Base-by-base conservation (phyloP, 139 green algal species). In the Chlorella vulgaris region DNA sequence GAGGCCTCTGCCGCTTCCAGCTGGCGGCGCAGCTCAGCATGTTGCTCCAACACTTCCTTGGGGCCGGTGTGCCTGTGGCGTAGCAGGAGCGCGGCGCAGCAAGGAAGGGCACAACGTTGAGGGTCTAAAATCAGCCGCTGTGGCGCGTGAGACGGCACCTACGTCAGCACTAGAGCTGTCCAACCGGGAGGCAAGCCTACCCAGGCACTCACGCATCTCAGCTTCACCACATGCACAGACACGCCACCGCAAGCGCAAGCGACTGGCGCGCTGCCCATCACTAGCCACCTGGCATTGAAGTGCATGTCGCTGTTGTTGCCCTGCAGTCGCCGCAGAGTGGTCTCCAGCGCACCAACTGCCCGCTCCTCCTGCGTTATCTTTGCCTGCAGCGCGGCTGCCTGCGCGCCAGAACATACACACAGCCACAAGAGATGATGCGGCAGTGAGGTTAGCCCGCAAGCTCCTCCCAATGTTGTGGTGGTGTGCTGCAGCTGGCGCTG, bases 241-340 rank as follows among this genome's bases (percentile, higher is more conserved):
- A n/a, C n/a, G n/a, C n/a, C n/a, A n/a, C n/a, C n/a, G n/a, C n/a
- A n/a, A n/a, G n/a, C n/a, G n/a, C n/a, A n/a, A n/a, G n/a, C n/a
- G n/a, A 18, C 26, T 10, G 7, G 18, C 36, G 35, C 35, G 10
- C 31, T 26, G 19, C 51, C 4, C 5, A 8, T 3, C 38, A 6
- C 15, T 19, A 24, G 39, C 29, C 75, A 82, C 76, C 76, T 82
- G 40, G 47, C 43, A 26, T 75, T 26, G 22, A 50, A 71, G 42
- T 82, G 63, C 76, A 74, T 76, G 31, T 82, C 76, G 0, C 58
- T 74, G 65, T 82, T 82, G 39, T 29, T 74, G 40, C 76, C 76
- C 42, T 67, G n/a, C 40, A 82, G 63, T 15, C 63, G 33, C 15
- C 43, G 62, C 65, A 83, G 50, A 33, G 65, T 63, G 15, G 13